Evolutionary conservation across 768 basidiomycete genomes (phyloP).

Genomic region (Kwoniella europaea): DNA sequence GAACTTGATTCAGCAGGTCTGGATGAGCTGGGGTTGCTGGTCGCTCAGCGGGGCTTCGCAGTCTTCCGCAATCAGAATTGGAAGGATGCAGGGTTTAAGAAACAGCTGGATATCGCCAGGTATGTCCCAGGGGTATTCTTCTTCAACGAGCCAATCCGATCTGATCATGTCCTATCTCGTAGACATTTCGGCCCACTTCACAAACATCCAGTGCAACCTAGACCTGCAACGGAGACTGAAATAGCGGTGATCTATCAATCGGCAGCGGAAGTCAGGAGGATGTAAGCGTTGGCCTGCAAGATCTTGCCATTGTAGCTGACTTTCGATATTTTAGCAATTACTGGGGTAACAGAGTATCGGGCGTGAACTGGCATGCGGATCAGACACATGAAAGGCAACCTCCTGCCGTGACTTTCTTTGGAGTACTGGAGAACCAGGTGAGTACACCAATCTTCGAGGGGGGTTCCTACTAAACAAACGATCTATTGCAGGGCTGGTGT

Average conservation of each 20-base stretch:
- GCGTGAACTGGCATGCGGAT: conserved; percentile 28
- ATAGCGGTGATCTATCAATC: conserved; percentile 26
- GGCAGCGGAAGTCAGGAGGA: conserved; percentile 4
- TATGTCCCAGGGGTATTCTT: neutral
- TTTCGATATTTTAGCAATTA: neutral
- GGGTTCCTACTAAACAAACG: too few species aligned
- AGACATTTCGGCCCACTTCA: conserved; percentile 31
- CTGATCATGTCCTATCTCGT: neutral
- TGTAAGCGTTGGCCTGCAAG: too few species aligned
- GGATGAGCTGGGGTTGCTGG: conserved; percentile 27
- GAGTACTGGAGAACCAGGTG: conserved; percentile 18
- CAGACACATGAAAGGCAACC: conserved; percentile 28
- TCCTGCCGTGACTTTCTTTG: conserved; percentile 26
- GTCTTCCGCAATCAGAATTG: conserved; percentile 27
- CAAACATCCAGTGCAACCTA: conserved; percentile 20
- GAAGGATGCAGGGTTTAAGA: conserved; percentile 16
- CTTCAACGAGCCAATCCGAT: neutral
- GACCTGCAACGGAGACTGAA: conserved; percentile 11
- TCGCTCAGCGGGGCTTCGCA: conserved; percentile 24
- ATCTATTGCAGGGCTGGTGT: conserved; percentile 10
- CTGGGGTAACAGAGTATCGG: conserved; percentile 12
- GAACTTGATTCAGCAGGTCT: conserved; percentile 16
- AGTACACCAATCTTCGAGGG: neutral
- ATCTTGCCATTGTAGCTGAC: too few species aligned
- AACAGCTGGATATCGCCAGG: conserved; percentile 27